Base-by-base conservation (phyloP, 2,329 filamentous ascomycete species). In the Diplocarpon rosae region DNA sequence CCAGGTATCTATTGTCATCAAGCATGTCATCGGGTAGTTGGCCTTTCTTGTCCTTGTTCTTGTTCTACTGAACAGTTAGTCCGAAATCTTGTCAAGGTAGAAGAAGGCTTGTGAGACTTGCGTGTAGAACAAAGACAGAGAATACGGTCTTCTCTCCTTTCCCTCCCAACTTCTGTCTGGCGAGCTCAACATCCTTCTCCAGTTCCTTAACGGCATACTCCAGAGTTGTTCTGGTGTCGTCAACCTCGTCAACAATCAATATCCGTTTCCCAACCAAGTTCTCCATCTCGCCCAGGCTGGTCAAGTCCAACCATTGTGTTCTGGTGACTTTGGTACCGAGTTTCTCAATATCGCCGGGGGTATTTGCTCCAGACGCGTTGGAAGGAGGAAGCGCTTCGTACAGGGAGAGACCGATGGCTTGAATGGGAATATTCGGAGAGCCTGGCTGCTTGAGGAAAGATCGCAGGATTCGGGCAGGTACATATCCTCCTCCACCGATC, bases 241-340 rank as follows among this genome's bases (percentile, higher is more conserved):
- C 89, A 35, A 95, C 89, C 75, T 95, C 88, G 62, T 95, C 88
- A 29, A 95, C 88, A 52, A 95, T 94, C 54, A 95, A 71, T 50
- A 95, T 80, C 64, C 85, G 85, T 76, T 93, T 93, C 67, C 87
- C 87, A 52, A 94, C 83, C 60, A 95, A 70, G 67, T 89, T 89
- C 62, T 80, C 75, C 82, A 94, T 92, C 66, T 88, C 80, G 53
- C 76, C 73, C 37, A 95, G 75, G 38, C 82, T 83, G 53, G 75
- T 85, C 49, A 98, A 71, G 66, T 98, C 92, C 46, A 98, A 80
- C 92, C 92, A 98, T 76, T 98, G 92, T 32, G 92, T 96, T 57
- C 92, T 85, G 34, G 87, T 96, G 57, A 98, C 92, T 70, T 93
- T 92, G 54, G 86, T 95, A 55, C 90, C 90, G 35, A 84, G 82